Evolutionary conservation across 2,329 filamentous ascomycete species (phyloP), one percentile per base, ranked within the genome.

Genomic region (Penicillium occitanis): DNA sequence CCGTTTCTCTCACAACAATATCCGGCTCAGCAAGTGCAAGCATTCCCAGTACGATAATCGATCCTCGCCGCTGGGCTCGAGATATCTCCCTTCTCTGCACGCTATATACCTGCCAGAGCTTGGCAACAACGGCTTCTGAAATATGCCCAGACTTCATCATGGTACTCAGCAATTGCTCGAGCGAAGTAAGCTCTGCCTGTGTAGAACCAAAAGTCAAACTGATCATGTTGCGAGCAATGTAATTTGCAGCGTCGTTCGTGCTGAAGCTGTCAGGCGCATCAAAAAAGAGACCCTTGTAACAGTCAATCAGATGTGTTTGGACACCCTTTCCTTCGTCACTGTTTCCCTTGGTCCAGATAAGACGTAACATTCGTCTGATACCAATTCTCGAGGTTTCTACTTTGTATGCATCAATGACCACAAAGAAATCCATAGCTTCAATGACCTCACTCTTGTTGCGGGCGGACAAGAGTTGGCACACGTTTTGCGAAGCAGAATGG

Each of bases 291-390:
- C 92, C 89, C 75, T 91, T 95, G 82, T 99, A 99, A 77, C 92
- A 97, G 71, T 99, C 95, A 70, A 99, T 97, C 35, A 99, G 85
- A 78, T 99, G 95, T 1, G 91, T 91, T 76, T 99, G 96, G 1
- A 99, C 93, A 65, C 95, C 95, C 80, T 98, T 99, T 73, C 96
- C 95, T 83, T 99, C 96, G 73, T 99, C 95, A 73, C 93, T 98
- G 80, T 98, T 99, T 71, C 95, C 94, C 80, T 99, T 99, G 69
- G 95, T 99, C 95, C 95, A 99, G 77, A 99, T 99, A 22, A 99
- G 84, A 63, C 94, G 90, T 69, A 99, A 85, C 95, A 99, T 99
- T 66, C 93, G 90, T 67, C 94, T 88, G 73, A 99, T 98, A 66
- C 96, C 95, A 46, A 90, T 81, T 77, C 96, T 93, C 74, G 96